Base-by-base conservation (phyloP, 1,284 basidiomycete genomes). In the Neotropicomus parvogracilis region DNA sequence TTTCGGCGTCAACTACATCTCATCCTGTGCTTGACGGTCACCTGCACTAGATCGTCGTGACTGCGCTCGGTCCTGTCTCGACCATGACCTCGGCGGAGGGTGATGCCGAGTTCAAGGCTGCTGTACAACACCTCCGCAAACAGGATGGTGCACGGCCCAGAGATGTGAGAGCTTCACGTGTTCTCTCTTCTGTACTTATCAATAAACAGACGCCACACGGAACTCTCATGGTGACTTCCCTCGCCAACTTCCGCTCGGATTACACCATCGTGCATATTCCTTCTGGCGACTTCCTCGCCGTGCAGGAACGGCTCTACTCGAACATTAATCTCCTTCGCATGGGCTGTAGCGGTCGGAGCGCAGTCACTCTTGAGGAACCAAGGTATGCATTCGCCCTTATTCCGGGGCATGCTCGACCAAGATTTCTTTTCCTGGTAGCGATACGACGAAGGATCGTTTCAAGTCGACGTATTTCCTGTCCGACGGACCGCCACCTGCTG, bases 201-300 rank as follows among this genome's bases (percentile, higher is more conserved):
- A 20, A 46, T 36, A 33, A 33, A 36, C 40, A 85, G 79, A 87
- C 80, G 17, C 72, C 75, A n/a, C 69, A 81, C 47, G 88, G 88
- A 34, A 68, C 75, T 13, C 73, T 91, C 54, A 81, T 90, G 78
- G 78, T 82, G 46, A 91, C 88, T n/a, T 89, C 86, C 7, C 77
- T 91, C 16, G 85, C 85, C 36, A 83, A 87, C 67, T 91, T 91
- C 63, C 85, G 85, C 44, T 89, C 86, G 4, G 88, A 91, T 70
- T 87, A 81, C 61, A 87, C 85, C 46, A 87, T 90, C 50, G 83
- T 91, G 17, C 80, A 77, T 49, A 80, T 91, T 46, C 86, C 86
- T 0, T 68, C 74, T 41, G 88, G 88, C 24, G 74, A 83, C 61
- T 85, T 83, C 63, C 70, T 79, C 17, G 72, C 75, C 26, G 71